phyloP scores from a whole-genome alignment of 2,329 filamentous ascomycete genomes.

The Aspergillus persii region DNA sequence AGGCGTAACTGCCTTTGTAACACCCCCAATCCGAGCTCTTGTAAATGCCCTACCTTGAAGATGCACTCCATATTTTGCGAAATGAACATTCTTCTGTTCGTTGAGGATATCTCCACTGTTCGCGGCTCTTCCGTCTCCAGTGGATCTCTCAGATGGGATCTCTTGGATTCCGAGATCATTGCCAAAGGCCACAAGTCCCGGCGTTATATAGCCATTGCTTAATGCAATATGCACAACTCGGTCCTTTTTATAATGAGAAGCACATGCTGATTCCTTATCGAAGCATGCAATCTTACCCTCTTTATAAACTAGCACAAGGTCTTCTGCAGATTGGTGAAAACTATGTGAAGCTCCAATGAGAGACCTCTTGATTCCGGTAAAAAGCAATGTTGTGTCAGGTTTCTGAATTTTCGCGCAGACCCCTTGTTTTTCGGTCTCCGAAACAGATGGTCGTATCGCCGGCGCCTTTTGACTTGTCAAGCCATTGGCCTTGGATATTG shows the following conservation, averaged over 20 bases:
- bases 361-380: background rate
- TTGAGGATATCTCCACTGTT: conserved; percentile 49
- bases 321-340: background rate
- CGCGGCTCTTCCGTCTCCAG: conserved; percentile 44
- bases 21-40: background rate
- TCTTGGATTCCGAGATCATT: background rate
- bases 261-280: background rate
- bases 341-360: background rate
- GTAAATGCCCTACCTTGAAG: conserved; percentile 32
- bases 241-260: background rate
- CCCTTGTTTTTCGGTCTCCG: background rate
- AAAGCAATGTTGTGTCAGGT: background rate
- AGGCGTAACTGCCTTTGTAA: background rate
- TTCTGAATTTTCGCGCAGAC: background rate
- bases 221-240: background rate
- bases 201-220: background rate
- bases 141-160: background rate
- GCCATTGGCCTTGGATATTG: background rate
- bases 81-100: conserved; percentile 15
- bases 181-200: background rate
- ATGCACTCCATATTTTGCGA: conserved; percentile 47
- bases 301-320: background rate
- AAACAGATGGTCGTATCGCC: background rate
- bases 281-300: background rate
- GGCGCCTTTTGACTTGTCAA: background rate